Percentiles rank a stretch among this genome's conserved stretches.
These are phyloP conservation scores for Paramyrothecium roridum DNA, from an alignment of 2,329 filamentous ascomycete species.

Conservation along the genomic window DNA sequence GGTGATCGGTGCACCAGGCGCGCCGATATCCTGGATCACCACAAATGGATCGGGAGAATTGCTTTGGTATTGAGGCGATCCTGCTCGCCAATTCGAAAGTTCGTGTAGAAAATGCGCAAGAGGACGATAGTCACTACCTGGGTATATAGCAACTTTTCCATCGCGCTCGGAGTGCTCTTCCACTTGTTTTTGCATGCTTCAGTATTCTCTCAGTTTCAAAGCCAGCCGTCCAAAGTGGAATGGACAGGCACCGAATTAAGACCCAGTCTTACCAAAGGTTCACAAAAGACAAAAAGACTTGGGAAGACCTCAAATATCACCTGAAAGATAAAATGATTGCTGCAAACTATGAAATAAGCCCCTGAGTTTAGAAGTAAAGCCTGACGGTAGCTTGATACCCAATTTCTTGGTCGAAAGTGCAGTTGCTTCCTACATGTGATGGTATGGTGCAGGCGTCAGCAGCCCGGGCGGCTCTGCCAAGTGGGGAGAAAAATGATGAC, in stretches of 20 bases:
- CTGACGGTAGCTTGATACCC: no score
- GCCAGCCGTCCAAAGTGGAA: not conserved
- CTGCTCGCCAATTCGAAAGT: not conserved
- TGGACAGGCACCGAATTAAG: not conserved
- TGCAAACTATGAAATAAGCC: no score
- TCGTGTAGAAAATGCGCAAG: not conserved
- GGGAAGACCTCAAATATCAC: no score
- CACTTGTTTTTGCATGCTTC: not conserved
- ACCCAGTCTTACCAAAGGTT: no score
- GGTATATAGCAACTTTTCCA: not conserved
- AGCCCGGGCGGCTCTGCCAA: not conserved
- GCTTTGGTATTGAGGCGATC: not conserved
- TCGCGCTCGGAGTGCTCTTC: not conserved
- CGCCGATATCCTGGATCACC: not conserved
- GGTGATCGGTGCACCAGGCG: not conserved
- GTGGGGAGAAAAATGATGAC: not conserved
- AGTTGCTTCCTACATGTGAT: no score
- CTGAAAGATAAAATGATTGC: no score
- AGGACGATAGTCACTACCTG: not conserved
- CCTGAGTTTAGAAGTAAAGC: no score
- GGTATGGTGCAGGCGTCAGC: not conserved
- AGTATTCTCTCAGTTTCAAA: not conserved
- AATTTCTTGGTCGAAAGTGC: no score
- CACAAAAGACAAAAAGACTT: no score
- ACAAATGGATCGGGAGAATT: not conserved